These are phyloP conservation scores for Phytophthora constricta DNA, from an alignment of 352 stramenopile genomes.

Conservation along the genomic window DNA sequence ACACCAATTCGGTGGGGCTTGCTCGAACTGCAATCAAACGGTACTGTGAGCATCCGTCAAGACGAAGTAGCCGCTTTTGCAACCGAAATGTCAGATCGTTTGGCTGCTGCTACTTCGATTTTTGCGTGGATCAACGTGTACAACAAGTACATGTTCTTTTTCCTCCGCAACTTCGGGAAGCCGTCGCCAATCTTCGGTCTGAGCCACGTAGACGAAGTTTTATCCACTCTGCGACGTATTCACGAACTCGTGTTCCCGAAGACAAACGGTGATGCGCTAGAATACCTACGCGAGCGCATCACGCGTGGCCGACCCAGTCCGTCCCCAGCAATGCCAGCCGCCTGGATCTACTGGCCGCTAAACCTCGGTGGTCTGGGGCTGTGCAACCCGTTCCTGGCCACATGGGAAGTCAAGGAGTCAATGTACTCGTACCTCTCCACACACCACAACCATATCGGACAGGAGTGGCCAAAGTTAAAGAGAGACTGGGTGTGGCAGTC, in stretches of 20 bases:
- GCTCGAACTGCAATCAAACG: conserved; percentile 49
- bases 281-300: conserved; percentile 33
- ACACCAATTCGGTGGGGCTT: conserved; percentile 53
- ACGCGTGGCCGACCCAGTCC: conserved; percentile 12
- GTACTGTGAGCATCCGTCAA: conserved; percentile 40
- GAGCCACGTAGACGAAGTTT: conserved; percentile 24
- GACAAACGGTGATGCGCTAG: conserved; percentile 45
- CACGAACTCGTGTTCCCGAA: conserved; percentile 42
- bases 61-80: conserved; percentile 46
- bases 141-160: conserved; percentile 71
- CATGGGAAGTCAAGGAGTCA: conserved; percentile 38
- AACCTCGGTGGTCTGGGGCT: conserved; percentile 49
- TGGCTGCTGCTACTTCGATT: conserved; percentile 35
- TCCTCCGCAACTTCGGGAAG: conserved; percentile 56
- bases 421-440: conserved; percentile 34
- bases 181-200: conserved; percentile 42
- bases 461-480: conserved; percentile 41
- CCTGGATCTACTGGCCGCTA: conserved; percentile 51
- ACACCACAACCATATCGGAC: conserved; percentile 28
- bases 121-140: conserved; percentile 58
- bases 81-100: conserved; percentile 45
- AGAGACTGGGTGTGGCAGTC: conserved; percentile 46
- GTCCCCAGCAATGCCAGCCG: conserved; percentile 30
- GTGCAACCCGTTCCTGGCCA: conserved; percentile 50
- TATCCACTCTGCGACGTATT: conserved; percentile 43